Conservation (phyloP, 805 yeast species). For the Tetrapisispora taiwanensis region DNA sequence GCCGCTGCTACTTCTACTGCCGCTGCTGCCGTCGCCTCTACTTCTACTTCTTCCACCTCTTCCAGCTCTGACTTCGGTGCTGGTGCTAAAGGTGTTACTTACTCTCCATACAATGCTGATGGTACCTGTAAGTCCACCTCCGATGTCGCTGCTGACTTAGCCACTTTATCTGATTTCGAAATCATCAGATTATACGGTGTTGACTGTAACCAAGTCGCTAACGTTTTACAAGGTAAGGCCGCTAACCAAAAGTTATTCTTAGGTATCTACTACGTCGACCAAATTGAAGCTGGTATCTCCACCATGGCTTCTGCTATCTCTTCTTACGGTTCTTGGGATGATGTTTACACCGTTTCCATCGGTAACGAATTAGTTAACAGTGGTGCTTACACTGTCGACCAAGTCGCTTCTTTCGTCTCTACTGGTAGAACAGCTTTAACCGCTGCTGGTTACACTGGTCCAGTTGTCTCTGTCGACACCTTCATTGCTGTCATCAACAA, state of each 20-base stretch:
- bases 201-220: slow-evolving; percentile 72
- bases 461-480: slow-evolving; percentile 92
- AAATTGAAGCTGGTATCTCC: slow-evolving; percentile 44
- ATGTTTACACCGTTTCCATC: slow-evolving; percentile 66
- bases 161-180: slow-evolving; percentile 40
- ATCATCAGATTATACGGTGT: slow-evolving; percentile 77
- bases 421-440: slow-evolving; percentile 63
- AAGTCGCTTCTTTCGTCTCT: slow-evolving; percentile 54
- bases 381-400: slow-evolving; percentile 65
- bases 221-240: slow-evolving; percentile 58
- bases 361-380: slow-evolving; percentile 97
- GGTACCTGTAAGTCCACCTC: slow-evolving; percentile 60
- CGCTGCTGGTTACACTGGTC: slow-evolving; percentile 82
- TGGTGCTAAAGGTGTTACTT: slow-evolving; percentile 63
- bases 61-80: slow-evolving; percentile 28
- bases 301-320: slow-evolving; percentile 51
- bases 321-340: slow-evolving; percentile 66
- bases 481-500: slow-evolving; percentile 90
- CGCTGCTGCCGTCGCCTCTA: slow-evolving; percentile 23
- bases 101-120: slow-evolving; percentile 64
- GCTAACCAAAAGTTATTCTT: slow-evolving; percentile 59
- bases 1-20: slow-evolving; percentile 29
- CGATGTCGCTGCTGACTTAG: slow-evolving; percentile 52
- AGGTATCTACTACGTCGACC: slow-evolving; percentile 56
- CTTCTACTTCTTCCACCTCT: slow-evolving; percentile 16